Percentiles rank a stretch among this genome's conserved stretches.
phyloP scores from a whole-genome alignment of 1,139 yeast genomes.

The Protomyces gravidus region DNA sequence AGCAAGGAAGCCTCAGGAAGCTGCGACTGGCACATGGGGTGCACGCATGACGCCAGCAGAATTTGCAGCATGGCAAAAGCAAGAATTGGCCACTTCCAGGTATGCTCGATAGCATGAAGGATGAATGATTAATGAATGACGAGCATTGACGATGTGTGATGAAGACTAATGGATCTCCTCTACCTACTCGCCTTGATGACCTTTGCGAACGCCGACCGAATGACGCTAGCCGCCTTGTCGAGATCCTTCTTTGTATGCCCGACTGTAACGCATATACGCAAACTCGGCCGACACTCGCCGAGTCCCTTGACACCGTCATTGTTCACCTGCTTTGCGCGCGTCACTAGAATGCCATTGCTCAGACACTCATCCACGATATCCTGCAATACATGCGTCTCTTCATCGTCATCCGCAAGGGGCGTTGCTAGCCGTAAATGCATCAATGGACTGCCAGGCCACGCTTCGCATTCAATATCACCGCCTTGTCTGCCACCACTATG shows the following conservation, averaged over 20 bases:
- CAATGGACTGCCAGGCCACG: constrained; percentile 61
- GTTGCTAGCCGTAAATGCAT: constrained; percentile 50
- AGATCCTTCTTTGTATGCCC: constrained; percentile 57
- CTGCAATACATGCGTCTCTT: constrained; percentile 32
- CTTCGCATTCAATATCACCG: constrained; percentile 51
- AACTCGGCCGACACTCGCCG: constrained; percentile 69
- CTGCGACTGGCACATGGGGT: not conserved
- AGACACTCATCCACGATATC: constrained; percentile 51
- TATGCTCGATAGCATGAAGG: too few species aligned
- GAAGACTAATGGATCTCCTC: not conserved
- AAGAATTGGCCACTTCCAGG: not conserved
- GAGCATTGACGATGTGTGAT: not conserved
- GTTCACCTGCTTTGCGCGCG: constrained; percentile 54
- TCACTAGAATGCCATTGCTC: constrained; percentile 50
- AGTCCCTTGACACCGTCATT: constrained; percentile 68
- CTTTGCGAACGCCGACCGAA: constrained; percentile 32
- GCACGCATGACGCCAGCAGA: not conserved
- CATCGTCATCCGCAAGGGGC: constrained; percentile 46
- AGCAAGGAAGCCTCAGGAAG: not conserved
- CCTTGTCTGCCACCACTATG: constrained; percentile 36
- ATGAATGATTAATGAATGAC: too few species aligned
- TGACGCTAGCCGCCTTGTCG: constrained; percentile 39
- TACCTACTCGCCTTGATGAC: constrained; percentile 13
- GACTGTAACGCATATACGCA: constrained; percentile 58
- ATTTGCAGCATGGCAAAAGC: not conserved